Evolutionary conservation across 2,329 filamentous ascomycete species (phyloP).

Genomic region (Trichoderma koningiopsis): DNA sequence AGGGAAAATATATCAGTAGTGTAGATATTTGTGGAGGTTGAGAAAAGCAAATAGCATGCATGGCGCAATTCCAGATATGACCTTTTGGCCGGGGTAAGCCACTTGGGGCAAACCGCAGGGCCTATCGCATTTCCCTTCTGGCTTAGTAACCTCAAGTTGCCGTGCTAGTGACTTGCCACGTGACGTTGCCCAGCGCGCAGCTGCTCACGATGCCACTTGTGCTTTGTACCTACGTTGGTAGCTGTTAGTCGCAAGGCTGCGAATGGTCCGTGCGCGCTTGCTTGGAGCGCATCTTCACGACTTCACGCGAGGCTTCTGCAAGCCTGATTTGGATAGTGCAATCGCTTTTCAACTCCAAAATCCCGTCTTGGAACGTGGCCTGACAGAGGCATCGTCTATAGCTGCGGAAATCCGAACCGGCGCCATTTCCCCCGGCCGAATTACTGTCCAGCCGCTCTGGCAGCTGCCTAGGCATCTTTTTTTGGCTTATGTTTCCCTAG

Average conservation of each 20-base stretch:
- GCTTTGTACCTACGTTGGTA: not conserved
- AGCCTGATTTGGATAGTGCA: constrained; percentile 6
- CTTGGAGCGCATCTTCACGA: constrained; percentile 24
- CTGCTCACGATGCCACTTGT: not conserved
- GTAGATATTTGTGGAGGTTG: constrained; percentile 7
- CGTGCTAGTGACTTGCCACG: not conserved
- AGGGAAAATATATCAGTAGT: not conserved
- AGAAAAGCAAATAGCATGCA: constrained; percentile 2
- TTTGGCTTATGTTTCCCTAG: constrained; percentile 15
- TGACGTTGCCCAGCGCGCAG: not conserved
- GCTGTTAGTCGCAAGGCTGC: constrained; percentile 19
- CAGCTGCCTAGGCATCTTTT: not conserved
- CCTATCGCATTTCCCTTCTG: not conserved
- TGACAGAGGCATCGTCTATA: not conserved
- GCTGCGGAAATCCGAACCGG: not conserved
- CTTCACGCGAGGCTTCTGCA: constrained; percentile 23
- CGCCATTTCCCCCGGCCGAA: not conserved
- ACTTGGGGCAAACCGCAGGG: not conserved
- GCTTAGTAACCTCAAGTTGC: not conserved
- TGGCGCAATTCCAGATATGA: constrained; percentile 13
- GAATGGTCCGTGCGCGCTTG: constrained; percentile 23
- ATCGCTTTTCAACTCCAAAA: constrained; percentile 11
- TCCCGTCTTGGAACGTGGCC: not conserved
- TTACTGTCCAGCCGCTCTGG: not conserved
- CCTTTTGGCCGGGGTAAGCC: not conserved